Conservation (phyloP, 164 flowering plant species). For the Nymphaea colorata region DNA sequence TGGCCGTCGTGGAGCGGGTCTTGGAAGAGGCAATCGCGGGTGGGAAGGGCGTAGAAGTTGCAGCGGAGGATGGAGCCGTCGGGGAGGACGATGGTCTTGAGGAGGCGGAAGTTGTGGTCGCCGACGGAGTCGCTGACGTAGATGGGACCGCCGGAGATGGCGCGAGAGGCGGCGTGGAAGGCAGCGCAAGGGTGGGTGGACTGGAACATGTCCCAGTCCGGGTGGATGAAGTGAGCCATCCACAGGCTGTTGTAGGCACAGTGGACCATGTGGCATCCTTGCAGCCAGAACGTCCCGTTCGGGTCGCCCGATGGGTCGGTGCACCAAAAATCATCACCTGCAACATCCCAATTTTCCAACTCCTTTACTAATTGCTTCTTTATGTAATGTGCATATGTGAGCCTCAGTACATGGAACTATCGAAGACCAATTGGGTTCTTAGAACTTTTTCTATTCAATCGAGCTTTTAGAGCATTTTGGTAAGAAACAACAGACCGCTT, state of each 20-base stretch:
- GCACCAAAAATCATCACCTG: constrained; percentile 92
- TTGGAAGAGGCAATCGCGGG: constrained; percentile 61
- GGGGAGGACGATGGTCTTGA: constrained; percentile 55
- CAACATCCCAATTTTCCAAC: not conserved
- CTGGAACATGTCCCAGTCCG: constrained; percentile 96
- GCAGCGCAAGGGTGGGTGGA: constrained; percentile 78
- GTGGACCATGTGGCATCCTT: constrained; percentile 90
- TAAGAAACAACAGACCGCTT: no score
- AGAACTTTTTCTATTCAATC: no score
- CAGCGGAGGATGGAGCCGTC: constrained; percentile 69
- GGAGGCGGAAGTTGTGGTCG: constrained; percentile 54
- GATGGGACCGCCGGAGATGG: constrained; percentile 82
- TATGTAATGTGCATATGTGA: no score
- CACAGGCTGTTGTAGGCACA: constrained; percentile 87
- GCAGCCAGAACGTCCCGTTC: constrained; percentile 79
- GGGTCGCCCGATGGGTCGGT: constrained; percentile 69
- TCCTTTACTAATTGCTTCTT: no score
- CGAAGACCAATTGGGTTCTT: no score
- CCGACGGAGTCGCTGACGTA: constrained; percentile 73
- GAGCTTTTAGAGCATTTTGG: no score
- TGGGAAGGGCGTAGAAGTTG: constrained; percentile 59
- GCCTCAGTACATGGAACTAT: no score
- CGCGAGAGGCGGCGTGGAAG: constrained; percentile 86
- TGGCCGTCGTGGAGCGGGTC: constrained; percentile 81
- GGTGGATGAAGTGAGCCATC: constrained; percentile 89